Base-by-base conservation (phyloP, 495 filamentous ascomycete species). In the Letharia lupina region DNA sequence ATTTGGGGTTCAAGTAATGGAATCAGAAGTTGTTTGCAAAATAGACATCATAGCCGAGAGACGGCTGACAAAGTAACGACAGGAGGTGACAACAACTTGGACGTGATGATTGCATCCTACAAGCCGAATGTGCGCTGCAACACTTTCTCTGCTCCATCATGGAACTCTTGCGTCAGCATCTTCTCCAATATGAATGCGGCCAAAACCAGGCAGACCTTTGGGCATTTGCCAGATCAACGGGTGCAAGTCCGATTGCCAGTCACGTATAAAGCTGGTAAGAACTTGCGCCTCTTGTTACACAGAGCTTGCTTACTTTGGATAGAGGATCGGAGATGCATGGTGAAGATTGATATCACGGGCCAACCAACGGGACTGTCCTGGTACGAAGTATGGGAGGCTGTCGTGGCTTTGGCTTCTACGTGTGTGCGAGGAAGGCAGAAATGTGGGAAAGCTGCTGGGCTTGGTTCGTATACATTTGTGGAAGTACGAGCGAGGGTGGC, bases 351-450 rank as follows among this genome's bases (percentile, higher is more conserved):
- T 37, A 33, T 67, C n/a, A 28, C 2, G 12, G 62, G 62, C 20
- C 2, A 20, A 10, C 39, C 50, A 31, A 64, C 62, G 4, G 37
- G 40, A 23, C 9, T 44, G 50, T 15, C 50, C 3, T 58, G 50
- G 48, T 64, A 57, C 40, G 62, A 58, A 23, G 40, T 64, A 18
- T 58, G 62, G 62, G 62, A 64, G 28, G 62, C 48, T 18, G 16
- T 31, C 7, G 8, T 31, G 2, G 52, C 62, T 0, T 20, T 64
- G 13, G 20, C 48, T 9, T 11, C 33, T 23, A 20, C 37, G 3
- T 64, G 62, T 23, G 50, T 64, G 18, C 20, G 50, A 20, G 50
- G n/a, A 6, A 42, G 39, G 39, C 33, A 40, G 62, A 57, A 42
- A 12, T 18, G n/a, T 20, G 62, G 62, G 28, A 64, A 35, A 23